Evolutionary conservation across 306 rosid species (phyloP), one percentile per base, ranked within the genome.

Genomic region (Oxytropis ochrocephala): DNA sequence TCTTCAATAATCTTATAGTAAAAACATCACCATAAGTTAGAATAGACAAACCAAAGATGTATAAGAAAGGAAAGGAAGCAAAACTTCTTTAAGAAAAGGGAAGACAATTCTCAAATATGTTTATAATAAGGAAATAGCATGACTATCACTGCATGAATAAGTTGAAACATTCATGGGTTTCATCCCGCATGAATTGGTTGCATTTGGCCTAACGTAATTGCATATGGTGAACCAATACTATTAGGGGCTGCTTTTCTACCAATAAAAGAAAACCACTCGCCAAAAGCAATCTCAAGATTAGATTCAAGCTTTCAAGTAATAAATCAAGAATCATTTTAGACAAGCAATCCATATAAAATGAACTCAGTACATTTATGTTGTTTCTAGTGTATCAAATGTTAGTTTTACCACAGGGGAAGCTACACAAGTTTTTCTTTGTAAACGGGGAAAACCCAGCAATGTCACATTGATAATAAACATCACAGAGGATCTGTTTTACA

Each of bases 141-240:
- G 91, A 74, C 72, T 70, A 80, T 94, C 99, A 76, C 90, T 79
- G 8, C 99, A 91, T 44, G 99, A 90, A 83, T 94, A 94, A 65
- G 89, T 75, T 78, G 99, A 85, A 73, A 83, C 96, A 71, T 91
- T 91, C 99, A 94, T 91, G 75, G 93, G 91, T 79, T 77, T 82
- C 95, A 94, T 91, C n/a, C n/a, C 89, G 63, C 91, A 82, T 71
- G 91, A 78, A 55, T 53, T 78, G 6, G 79, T 35, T 74, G 80
- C 66, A 72, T 75, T 85, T 79, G 96, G 72, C n/a, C n/a, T 32
- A 91, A 94, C 43, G 46, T 72, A 64, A 94, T 88, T 16, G 96
- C 84, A 76, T 84, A n/a, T n/a, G n/a, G n/a, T n/a, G n/a, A n/a
- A n/a, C n/a, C n/a, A n/a, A n/a, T n/a, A n/a, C n/a, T n/a, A n/a